Percentiles rank a stretch among this genome's conserved stretches.
phyloP scores from a whole-genome alignment of 345 rosid genomes.

The Euphorbia tirucalli region DNA sequence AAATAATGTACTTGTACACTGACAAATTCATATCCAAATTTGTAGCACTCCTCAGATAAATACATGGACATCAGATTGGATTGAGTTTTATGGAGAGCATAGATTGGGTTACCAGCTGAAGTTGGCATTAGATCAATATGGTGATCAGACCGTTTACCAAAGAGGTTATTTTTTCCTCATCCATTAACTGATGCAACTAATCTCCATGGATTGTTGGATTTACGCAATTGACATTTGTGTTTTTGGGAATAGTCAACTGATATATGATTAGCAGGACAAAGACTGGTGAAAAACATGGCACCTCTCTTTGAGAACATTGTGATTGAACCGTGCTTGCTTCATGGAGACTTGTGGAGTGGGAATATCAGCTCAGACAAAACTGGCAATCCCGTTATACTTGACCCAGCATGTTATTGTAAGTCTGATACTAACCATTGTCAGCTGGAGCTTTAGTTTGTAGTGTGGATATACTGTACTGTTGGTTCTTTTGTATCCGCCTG shows the following conservation, averaged over 20 bases:
- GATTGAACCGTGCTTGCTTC: constrained; percentile 82
- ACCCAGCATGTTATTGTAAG: constrained; percentile 96
- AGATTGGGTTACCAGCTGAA: constrained; percentile 87
- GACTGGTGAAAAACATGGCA: constrained; percentile 65
- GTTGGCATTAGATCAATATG: constrained; percentile 63
- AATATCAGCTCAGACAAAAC: constrained; percentile 74
- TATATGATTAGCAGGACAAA: constrained; percentile 49
- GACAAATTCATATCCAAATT: constrained; percentile 17
- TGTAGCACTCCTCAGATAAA: constrained; percentile 89
- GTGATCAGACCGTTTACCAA: constrained; percentile 65
- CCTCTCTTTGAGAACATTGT: constrained; percentile 63
- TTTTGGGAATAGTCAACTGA: constrained; percentile 4
- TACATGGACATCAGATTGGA: constrained; percentile 85
- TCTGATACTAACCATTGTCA: constrained; percentile 1
- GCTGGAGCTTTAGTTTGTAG: background rate
- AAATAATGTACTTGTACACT: background rate
- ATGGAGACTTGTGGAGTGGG: constrained; percentile 99
- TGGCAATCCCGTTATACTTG: constrained; percentile 85
- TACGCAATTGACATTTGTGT: background rate
- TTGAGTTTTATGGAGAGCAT: constrained; percentile 76
- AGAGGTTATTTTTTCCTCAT: constrained; percentile 47
- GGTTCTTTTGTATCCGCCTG: too few relatives aligned
- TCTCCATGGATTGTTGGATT: background rate
- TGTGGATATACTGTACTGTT: too few relatives aligned
- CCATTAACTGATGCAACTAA: background rate